These are phyloP conservation scores for Aechmea fasciata DNA, from an alignment of 176 grass and related monocot species.

Conservation along the genomic window DNA sequence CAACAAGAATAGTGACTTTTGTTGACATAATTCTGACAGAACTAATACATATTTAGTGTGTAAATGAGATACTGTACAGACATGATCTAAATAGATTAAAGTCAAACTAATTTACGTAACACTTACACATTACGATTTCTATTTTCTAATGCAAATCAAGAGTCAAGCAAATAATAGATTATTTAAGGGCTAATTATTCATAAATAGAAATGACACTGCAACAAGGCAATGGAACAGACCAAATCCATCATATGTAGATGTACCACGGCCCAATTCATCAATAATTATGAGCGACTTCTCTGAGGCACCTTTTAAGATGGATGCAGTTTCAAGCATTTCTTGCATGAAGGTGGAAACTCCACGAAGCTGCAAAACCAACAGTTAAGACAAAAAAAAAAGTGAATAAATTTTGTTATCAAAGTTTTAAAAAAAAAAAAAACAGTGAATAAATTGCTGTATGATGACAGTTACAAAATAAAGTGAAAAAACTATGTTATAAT, in stretches of 20 bases:
- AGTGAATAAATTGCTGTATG: neutral
- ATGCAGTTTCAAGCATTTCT: conserved; percentile 99
- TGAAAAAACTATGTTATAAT: too few relatives aligned
- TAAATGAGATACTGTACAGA: too few relatives aligned
- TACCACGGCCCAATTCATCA: conserved; percentile 91
- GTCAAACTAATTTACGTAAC: too few relatives aligned
- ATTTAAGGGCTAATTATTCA: conserved; percentile 6
- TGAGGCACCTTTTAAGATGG: conserved; percentile 91
- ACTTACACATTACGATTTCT: neutral
- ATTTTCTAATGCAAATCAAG: neutral
- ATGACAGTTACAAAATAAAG: too few relatives aligned
- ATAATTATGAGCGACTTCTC: conserved; percentile 93
- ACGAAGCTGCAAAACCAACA: conserved; percentile 44
- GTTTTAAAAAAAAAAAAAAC: neutral
- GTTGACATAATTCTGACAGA: too few relatives aligned
- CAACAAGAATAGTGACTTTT: too few relatives aligned
- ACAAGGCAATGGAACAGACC: conserved; percentile 34
- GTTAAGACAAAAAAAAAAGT: conserved; percentile 5
- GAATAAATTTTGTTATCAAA: neutral
- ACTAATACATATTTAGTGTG: too few relatives aligned
- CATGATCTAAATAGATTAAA: too few relatives aligned
- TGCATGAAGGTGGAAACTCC: conserved; percentile 99
- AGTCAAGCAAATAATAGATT: neutral
- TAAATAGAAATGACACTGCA: conserved; percentile 11
- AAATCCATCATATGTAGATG: conserved; percentile 99